These are phyloP conservation scores for Metschnikowia continentalis DNA, from an alignment of 805 yeast species.

Conservation along the genomic window DNA sequence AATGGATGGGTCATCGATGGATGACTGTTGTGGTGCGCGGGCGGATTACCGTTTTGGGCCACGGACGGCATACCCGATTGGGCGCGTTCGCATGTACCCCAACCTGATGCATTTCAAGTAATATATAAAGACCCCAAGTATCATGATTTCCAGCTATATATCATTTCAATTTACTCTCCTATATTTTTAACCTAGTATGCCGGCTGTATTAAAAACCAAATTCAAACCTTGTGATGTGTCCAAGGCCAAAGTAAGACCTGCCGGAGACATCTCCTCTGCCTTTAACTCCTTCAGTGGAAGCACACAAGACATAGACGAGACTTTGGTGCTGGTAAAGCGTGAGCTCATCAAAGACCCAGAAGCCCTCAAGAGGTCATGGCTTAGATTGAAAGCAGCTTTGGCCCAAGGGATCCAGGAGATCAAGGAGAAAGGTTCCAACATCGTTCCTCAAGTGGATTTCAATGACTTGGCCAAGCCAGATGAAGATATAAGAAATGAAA, in stretches of 20 bases:
- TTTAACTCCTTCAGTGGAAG: conserved; percentile 7
- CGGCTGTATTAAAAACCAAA: not conserved
- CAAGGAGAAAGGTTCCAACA: conserved; percentile 4
- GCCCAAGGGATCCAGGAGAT: conserved; percentile 5
- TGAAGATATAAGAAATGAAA: not conserved
- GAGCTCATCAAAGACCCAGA: conserved; percentile 6
- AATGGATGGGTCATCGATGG: not conserved
- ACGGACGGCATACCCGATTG: conserved; percentile 1
- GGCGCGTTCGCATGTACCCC: not conserved
- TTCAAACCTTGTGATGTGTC: conserved; percentile 5
- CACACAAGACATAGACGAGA: conserved; percentile 1
- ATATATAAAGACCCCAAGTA: not conserved
- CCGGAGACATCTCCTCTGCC: conserved; percentile 11
- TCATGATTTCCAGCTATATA: not conserved
- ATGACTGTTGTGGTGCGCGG: not conserved
- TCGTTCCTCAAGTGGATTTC: conserved; percentile 5
- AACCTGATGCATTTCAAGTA: not conserved
- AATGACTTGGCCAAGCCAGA: not conserved
- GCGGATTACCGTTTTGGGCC: conserved; percentile 1
- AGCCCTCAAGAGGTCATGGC: conserved; percentile 6
- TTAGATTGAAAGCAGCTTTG: conserved; percentile 6
- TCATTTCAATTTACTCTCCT: not conserved
- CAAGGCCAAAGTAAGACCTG: conserved; percentile 9
- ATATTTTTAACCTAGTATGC: not conserved
- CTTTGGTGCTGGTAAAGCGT: conserved; percentile 5